Conservation (phyloP, 495 filamentous ascomycete species). For the Penicillium silybi region DNA sequence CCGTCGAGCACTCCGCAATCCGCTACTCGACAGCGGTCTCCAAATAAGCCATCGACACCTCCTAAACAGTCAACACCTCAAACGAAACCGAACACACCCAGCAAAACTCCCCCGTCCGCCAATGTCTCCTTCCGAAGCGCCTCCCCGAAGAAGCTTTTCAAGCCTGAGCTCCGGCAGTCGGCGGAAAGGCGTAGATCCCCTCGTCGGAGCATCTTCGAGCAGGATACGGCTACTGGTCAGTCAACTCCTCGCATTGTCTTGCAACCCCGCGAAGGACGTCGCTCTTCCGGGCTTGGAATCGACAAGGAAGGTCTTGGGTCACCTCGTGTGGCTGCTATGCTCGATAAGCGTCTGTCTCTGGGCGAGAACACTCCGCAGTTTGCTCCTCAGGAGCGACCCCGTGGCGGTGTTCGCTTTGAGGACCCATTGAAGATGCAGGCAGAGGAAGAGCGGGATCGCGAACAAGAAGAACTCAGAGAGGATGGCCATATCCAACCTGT, state of each 20-base stretch:
- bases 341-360: slow-evolving; percentile 70
- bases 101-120: slow-evolving; percentile 49
- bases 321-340: slow-evolving; percentile 66
- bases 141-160: slow-evolving; percentile 54
- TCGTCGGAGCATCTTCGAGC: slow-evolving; percentile 53
- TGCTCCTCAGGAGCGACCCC: slow-evolving; percentile 44
- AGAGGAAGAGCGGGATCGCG: slow-evolving; percentile 65
- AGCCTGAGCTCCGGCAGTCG: slow-evolving; percentile 43
- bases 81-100: slow-evolving; percentile 45
- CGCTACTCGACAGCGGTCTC: slow-evolving; percentile 26
- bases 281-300: slow-evolving; percentile 69
- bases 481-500: slow-evolving; percentile 50
- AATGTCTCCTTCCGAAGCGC: slow-evolving; percentile 43
- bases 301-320: slow-evolving; percentile 76
- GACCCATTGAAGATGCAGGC: slow-evolving; percentile 63
- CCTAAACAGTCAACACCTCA: slow-evolving; percentile 52
- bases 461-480: slow-evolving; percentile 59
- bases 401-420: slow-evolving; percentile 57
- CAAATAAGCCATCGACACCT: slow-evolving; percentile 47
- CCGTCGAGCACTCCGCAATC: slow-evolving; percentile 44
- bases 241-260: slow-evolving; percentile 61
- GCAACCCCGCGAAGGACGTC: slow-evolving; percentile 57
- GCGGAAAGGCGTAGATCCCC: slow-evolving; percentile 33
- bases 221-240: slow-evolving; percentile 52
- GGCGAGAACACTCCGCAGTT: slow-evolving; percentile 62